Evolutionary conservation across 352 stramenopile species (phyloP).

Genomic region (Phytophthora pisi): DNA sequence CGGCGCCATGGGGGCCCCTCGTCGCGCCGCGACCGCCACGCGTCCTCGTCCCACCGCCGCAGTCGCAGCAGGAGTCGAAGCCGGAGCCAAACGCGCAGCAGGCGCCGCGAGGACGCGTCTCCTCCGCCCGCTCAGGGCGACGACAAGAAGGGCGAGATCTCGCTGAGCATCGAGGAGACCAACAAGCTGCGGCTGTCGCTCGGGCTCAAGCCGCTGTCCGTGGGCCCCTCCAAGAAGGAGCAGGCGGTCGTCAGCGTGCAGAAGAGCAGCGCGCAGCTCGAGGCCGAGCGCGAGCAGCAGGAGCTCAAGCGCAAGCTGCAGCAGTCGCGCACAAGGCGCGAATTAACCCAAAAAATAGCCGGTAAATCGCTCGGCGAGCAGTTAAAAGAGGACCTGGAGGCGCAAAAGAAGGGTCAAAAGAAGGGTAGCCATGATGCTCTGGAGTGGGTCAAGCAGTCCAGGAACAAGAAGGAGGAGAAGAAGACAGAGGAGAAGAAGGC

Average conservation of each 20-base stretch:
- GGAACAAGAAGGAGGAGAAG: constrained; percentile 26
- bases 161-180: constrained; percentile 84
- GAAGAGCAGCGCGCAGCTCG: constrained; percentile 66
- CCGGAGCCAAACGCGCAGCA: constrained; percentile 13
- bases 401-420: constrained; percentile 13
- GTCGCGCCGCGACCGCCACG: constrained; percentile 18
- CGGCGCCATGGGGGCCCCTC: constrained; percentile 18
- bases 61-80: neutral
- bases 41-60: constrained; percentile 32
- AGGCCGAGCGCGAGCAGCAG: constrained; percentile 49
- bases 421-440: constrained; percentile 44
- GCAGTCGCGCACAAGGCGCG: constrained; percentile 71
- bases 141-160: constrained; percentile 83
- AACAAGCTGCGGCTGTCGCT: constrained; percentile 74
- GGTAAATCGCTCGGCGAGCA: constrained; percentile 81
- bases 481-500: constrained; percentile 16
- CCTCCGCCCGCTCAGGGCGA: constrained; percentile 13
- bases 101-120: constrained; percentile 10
- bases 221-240: constrained; percentile 52
- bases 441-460: constrained; percentile 77
- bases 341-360: constrained; percentile 70
- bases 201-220: constrained; percentile 74
- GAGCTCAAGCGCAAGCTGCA: constrained; percentile 62
- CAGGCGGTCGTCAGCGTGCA: constrained; percentile 67
- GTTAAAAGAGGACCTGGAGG: constrained; percentile 41